Base-by-base conservation (phyloP, 306 rosid species). In the Hylodesmum podocarpum region DNA sequence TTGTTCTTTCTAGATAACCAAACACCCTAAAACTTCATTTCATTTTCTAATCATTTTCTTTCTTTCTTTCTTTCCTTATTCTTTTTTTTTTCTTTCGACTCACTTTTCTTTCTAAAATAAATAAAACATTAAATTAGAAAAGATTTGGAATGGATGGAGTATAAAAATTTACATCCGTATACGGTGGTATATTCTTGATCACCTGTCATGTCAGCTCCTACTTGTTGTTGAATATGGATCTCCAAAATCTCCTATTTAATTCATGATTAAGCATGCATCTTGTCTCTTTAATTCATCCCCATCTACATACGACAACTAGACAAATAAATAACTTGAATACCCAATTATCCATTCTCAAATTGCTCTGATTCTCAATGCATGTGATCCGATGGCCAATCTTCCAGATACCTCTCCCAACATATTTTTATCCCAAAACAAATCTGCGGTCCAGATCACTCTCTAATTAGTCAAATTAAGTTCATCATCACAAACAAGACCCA, bases 361-460 rank as follows among this genome's bases (percentile, higher is more conserved):
- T 36, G 25, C 73, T 65, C 47, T 76, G 57, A 65, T 78, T 70
- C 82, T 47, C 25, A 16, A 33, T 25, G 36, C 75, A 69, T 64
- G 85, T 77, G 70, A 83, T 68, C 28, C 2, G 5, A 70, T 37
- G 78, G 70, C 37, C 29, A 6, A 62, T 37, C 31, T 49, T 53
- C 24, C 4, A 71, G 41, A 18, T 51, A 15, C 27, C 44, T 40
- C 70, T 10, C 33, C n/a, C 2, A 33, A 10, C 55, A 39, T 33
- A 62, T 19, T 12, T 61, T 62, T 29, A 47, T 72, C 25, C 71
- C 19, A 2, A 15, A 29, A 47, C 34, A 46, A 67, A 71, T 19
- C 61, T 33, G 81, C 75, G 82, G 88, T 73, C 55, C 49, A 67
- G 83, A 83, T 87, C 65, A 54, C 37, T 51, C 49, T 70, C 50